Evolutionary conservation across 2,329 filamentous ascomycete genomes (phyloP).

Genomic region (Neofusicoccum kwambonambiense): DNA sequence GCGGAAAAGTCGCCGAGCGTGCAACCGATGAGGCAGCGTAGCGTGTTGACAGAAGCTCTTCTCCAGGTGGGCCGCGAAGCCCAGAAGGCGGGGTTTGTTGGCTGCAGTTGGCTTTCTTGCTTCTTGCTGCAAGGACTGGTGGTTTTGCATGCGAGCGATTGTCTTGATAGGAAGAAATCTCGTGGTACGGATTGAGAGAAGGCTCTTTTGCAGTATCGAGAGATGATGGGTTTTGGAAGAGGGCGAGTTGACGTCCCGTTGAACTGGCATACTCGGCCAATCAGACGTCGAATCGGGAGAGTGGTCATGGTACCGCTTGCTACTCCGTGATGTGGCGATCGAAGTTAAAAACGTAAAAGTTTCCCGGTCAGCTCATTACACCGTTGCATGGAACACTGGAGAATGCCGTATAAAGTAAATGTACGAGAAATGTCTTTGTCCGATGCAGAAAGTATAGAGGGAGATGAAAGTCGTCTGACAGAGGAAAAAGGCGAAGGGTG

Average conservation of each 20-base stretch:
- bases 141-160: not conserved
- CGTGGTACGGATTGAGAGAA: not conserved
- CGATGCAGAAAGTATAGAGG: not conserved
- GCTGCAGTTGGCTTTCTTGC: not conserved
- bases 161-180: not conserved
- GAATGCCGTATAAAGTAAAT: too few species aligned
- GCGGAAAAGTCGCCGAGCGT: constrained; percentile 57
- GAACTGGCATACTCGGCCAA: not conserved
- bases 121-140: not conserved
- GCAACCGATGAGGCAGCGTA: constrained; percentile 57
- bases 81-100: constrained; percentile 33
- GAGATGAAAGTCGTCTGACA: not conserved
- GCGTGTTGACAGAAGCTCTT: constrained; percentile 54
- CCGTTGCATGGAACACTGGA: too few species aligned
- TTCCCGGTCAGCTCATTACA: too few species aligned
- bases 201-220: too few species aligned
- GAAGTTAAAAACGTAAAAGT: too few species aligned
- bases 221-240: not conserved
- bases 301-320: too few species aligned
- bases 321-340: too few species aligned
- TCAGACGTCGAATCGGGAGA: too few species aligned
- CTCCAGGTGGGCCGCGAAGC: constrained; percentile 44
- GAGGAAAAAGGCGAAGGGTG: not conserved
- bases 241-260: not conserved
- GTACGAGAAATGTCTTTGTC: not conserved